phyloP scores from a whole-genome alignment of 2,329 filamentous ascomycete genomes.

The Fusarium veterinarium region DNA sequence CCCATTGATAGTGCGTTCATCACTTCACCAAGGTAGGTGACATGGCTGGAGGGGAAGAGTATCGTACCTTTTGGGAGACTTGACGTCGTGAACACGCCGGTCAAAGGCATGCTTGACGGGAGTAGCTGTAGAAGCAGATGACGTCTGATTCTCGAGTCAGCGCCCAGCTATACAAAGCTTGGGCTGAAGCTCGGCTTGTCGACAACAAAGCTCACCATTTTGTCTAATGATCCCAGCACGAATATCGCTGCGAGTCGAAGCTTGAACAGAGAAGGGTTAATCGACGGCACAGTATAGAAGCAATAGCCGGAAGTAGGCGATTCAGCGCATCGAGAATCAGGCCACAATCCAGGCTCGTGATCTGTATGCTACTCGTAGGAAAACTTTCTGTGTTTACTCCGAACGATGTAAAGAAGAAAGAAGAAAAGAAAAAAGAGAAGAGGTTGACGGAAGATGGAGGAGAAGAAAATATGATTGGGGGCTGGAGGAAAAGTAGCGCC shows the following conservation, averaged over 20 bases:
- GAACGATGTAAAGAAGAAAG: conserved; percentile 29
- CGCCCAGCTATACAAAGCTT: conserved; percentile 21
- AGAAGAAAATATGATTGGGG: conserved; percentile 45
- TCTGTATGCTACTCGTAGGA: conserved; percentile 25
- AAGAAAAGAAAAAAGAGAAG: conserved; percentile 20
- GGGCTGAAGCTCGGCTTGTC: conserved; percentile 18
- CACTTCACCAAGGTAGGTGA: conserved; percentile 53
- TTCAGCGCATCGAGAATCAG: conserved; percentile 42
- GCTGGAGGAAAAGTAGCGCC: conserved; percentile 41
- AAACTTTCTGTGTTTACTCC: conserved; percentile 11
- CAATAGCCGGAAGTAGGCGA: conserved; percentile 36
- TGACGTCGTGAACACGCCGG: conserved; percentile 83
- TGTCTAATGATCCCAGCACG: conserved; percentile 18
- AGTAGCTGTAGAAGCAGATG: conserved; percentile 78
- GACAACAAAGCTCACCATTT: conserved; percentile 40
- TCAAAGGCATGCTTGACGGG: conserved; percentile 81
- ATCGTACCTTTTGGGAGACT: conserved; percentile 89
- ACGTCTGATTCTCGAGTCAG: conserved; percentile 62
- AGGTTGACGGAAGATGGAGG: conserved; percentile 37
- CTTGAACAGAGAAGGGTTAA: conserved; percentile 23
- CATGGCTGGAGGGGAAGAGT: neutral
- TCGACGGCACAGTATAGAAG: conserved; percentile 11
- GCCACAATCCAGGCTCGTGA: conserved; percentile 40
- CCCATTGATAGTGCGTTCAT: conserved; percentile 98
- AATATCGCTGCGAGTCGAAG: conserved; percentile 23